phyloP scores from a whole-genome alignment of 805 yeast genomes.

The Saturnispora serradocipensis region DNA sequence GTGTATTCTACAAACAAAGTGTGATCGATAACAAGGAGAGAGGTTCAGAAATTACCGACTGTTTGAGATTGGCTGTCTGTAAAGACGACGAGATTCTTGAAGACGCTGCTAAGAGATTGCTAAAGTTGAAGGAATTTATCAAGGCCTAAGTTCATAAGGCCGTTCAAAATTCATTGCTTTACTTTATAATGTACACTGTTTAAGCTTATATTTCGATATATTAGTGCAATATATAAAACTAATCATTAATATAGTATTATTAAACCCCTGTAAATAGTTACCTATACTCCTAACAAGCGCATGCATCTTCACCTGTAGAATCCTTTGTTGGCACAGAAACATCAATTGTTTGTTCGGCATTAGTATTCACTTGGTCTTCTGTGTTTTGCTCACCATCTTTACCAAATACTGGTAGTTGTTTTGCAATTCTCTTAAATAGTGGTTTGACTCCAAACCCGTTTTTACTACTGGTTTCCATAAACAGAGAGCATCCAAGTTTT shows the following conservation, averaged over 20 bases:
- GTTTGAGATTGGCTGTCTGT: slow-evolving; percentile 92
- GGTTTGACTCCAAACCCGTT: slow-evolving; percentile 90
- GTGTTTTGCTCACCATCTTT: slow-evolving; percentile 15
- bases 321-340: slow-evolving; percentile 30
- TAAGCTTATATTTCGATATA: background rate
- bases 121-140: slow-evolving; percentile 33
- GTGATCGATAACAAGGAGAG: slow-evolving; percentile 45
- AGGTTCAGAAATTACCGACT: slow-evolving; percentile 30
- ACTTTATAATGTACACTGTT: background rate
- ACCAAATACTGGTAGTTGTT: slow-evolving; percentile 73
- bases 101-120: slow-evolving; percentile 72
- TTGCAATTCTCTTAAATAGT: slow-evolving; percentile 84
- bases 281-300: slow-evolving; percentile 29
- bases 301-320: slow-evolving; percentile 26
- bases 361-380: slow-evolving; percentile 14
- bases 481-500: slow-evolving; percentile 64
- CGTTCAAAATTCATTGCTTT: background rate
- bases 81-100: slow-evolving; percentile 76
- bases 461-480: slow-evolving; percentile 90
- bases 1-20: slow-evolving; percentile 74
- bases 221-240: background rate
- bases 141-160: background rate
- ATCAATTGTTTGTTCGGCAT: slow-evolving; percentile 34
- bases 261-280: background rate
- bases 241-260: background rate